Base-by-base conservation (phyloP, 2,329 filamentous ascomycete species). In the Hypoxylon sp. region DNA sequence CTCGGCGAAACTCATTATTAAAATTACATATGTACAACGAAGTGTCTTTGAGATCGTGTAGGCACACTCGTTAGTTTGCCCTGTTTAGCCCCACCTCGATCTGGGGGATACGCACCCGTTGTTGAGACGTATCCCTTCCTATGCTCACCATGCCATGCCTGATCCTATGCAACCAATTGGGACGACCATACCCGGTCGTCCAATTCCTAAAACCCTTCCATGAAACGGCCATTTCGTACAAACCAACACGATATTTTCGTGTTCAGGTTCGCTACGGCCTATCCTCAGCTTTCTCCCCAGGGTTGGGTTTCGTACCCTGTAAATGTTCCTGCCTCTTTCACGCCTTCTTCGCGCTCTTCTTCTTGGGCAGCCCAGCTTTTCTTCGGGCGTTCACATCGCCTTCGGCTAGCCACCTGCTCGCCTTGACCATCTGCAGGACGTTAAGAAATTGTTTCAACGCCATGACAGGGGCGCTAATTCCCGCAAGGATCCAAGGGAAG, bases 361-460 rank as follows among this genome's bases (percentile, higher is more conserved):
- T 76, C 71, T 82, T 83, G 22, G 85, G 84, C 26, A 89, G 75
- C 2, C 87, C 88, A 64, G 78, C 79, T 22, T 80, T 82, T 71
- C 78, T 86, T 73, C 93, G 86, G 65, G 85, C 83, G 73, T 87
- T 84, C 33, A 91, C 79, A 74, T 99, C 96, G n/a, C 93, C 93
- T 80, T 98, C 94, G 0, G 93, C 96, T 38, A 99, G 84, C 90
- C 93, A 96, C 75, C 89, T 89, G 80, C 93, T 94, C 5, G 96
- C 96, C 80, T 97, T 97, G 75, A 97, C 87, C 72, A 99, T 86
- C 83, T 99, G 96, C 49, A 98, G 86, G 52, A 97, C 85, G 75
- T 99, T 99, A 84, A 98, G 93, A 74, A 91, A 85, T 78, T 99
- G 96, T 86, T 99, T 99, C 72, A 89, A 85, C 22, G 88, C 82